Evolutionary conservation across 2,329 filamentous ascomycete species (phyloP), one percentile per base, ranked within the genome.

Genomic region (Cladosporium sp.): DNA sequence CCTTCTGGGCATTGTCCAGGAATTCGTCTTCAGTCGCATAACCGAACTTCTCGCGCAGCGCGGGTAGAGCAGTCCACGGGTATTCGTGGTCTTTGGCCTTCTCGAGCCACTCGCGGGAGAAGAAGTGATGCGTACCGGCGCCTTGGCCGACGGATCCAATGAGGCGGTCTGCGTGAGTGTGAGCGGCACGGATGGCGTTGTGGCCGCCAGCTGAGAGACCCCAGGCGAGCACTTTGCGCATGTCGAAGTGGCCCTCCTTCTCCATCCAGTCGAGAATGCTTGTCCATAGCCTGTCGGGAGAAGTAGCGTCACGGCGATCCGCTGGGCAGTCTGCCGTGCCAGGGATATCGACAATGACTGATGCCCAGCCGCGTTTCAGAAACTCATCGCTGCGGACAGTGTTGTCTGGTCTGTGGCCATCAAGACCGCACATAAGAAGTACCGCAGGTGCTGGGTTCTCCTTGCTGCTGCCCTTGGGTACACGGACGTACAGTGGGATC

Each of bases 321-420:
- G 88, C 86, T 0, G 88, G 88, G 66, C 85, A 90, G 73, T 91
- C 88, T 5, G 86, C 88, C 1, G 88, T 89, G 0, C 88, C 88
- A 0, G 87, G 87, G 64, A 89, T 88, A 75, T 91, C 89, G 25
- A 65, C 82, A 26, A 89, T 83, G 2, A 91, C 81, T 11, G 79
- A 79, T 0, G 81, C 88, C 88, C 88, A 91, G 3, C 88, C 88
- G 49, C 88, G 83, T 1, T 79, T 75, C 6, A 88, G 76, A 70
- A 90, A 88, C 76, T 89, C 87, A 60, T 89, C 80, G 49, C 82
- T 84, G 0, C 88, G 83, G 60, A 74, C 75, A 3, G 86, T 88
- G 73, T 88, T 88, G 75, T 89, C 87, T 0, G 86, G 86, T 18
- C 87, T 76, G 73, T 89, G 88, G 3, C 86, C 86, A 73, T 89